Evolutionary conservation across 148 eudicot species (phyloP).

Genomic region (Chenopodium suecicum): DNA sequence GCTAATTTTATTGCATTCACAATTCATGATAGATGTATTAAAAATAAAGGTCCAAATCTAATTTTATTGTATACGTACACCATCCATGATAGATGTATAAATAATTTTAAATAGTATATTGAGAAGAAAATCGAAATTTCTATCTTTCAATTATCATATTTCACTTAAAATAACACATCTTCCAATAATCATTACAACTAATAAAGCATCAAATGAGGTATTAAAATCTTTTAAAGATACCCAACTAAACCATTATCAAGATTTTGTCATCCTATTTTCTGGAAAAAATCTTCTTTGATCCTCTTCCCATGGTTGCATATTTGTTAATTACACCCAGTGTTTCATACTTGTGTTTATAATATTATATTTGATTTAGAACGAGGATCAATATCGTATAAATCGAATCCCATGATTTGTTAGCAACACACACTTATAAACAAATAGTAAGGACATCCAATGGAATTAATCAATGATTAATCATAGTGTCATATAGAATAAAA

Average conservation of each 20-base stretch:
- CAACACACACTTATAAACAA: background rate
- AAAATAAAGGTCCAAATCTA: too few relatives aligned
- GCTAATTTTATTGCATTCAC: too few relatives aligned
- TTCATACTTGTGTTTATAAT: background rate
- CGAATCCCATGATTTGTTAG: conserved; percentile 6
- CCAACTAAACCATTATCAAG: background rate
- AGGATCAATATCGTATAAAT: background rate
- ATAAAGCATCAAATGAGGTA: background rate
- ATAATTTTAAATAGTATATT: background rate
- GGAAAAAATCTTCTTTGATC: background rate
- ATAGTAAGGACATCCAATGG: background rate
- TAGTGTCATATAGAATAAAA: too few relatives aligned
- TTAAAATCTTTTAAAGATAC: background rate
- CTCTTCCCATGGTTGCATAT: background rate
- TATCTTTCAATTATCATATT: background rate
- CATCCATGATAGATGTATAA: too few relatives aligned
- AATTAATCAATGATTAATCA: background rate
- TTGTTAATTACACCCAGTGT: background rate
- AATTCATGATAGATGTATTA: too few relatives aligned
- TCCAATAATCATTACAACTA: background rate
- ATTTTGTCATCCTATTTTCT: conserved; percentile 6
- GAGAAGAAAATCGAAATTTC: background rate
- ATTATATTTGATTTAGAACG: background rate
- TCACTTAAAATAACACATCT: background rate
- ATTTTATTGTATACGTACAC: too few relatives aligned